phyloP scores from a whole-genome alignment of 257 asterid genomes.

The Capsicum pubescens region DNA sequence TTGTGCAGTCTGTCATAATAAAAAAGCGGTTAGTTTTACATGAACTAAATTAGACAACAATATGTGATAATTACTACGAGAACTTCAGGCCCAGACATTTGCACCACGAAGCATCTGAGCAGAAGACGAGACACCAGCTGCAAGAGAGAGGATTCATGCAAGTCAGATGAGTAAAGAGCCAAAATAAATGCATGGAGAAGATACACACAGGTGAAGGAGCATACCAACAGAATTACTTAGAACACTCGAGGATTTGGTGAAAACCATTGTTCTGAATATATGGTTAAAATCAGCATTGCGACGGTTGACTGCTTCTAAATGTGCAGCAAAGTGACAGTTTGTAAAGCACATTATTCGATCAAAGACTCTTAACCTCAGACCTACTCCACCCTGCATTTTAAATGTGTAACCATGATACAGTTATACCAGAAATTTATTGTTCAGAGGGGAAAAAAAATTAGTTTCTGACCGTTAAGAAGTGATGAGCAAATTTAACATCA shows the following conservation, averaged over 20 bases:
- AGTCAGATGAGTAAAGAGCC: conserved; percentile 75
- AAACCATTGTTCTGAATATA: conserved; percentile 82
- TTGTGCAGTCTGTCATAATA: conserved; percentile 45
- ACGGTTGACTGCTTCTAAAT: conserved; percentile 93
- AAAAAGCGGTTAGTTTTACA: background rate
- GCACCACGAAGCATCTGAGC: conserved; percentile 81
- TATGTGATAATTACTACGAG: background rate
- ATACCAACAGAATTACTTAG: conserved; percentile 84
- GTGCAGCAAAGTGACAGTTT: conserved; percentile 97
- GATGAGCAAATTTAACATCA: background rate
- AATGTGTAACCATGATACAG: conserved; percentile 19
- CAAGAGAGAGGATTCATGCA: conserved; percentile 69
- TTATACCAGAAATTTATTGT: background rate
- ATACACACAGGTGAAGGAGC: conserved; percentile 67
- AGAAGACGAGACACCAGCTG: conserved; percentile 93
- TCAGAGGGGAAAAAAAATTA: background rate
- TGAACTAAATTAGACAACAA: conserved; percentile 5
- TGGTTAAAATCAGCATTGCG: conserved; percentile 93
- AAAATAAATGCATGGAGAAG: conserved; percentile 66
- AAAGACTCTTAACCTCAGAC: conserved; percentile 86
- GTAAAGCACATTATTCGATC: conserved; percentile 87
- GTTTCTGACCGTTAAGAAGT: background rate
- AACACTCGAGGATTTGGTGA: conserved; percentile 67
- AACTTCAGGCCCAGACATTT: conserved; percentile 52
- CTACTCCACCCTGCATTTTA: conserved; percentile 88